phyloP scores from a whole-genome alignment of 2,329 filamentous ascomycete genomes.

The Penicillium sp. region DNA sequence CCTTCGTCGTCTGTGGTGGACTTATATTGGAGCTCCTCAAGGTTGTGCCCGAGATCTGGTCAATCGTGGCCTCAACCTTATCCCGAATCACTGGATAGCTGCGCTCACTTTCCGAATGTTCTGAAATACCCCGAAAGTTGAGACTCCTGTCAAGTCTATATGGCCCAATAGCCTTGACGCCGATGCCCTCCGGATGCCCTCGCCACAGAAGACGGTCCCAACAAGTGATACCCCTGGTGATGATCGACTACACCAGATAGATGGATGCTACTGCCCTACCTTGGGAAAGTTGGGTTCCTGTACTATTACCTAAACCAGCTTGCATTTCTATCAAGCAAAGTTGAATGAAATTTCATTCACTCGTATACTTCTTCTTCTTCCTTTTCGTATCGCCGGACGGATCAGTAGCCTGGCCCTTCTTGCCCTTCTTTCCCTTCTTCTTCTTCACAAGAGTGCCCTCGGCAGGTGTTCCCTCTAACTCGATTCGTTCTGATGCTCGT shows the following conservation, averaged over 20 bases:
- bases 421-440: conserved; percentile 39
- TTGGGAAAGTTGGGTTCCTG: neutral
- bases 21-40: conserved; percentile 59
- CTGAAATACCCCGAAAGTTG: conserved; percentile 12
- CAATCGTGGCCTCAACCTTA: conserved; percentile 30
- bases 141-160: neutral
- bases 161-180: neutral
- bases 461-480: conserved; percentile 49
- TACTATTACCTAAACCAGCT: neutral
- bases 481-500: conserved; percentile 48
- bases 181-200: neutral
- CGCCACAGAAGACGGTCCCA: neutral
- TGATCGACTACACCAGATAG: neutral
- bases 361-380: conserved; percentile 19
- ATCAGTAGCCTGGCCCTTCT: conserved; percentile 15
- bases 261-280: neutral
- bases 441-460: conserved; percentile 58
- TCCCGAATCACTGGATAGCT: conserved; percentile 22
- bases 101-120: neutral
- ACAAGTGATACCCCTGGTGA: neutral
- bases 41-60: conserved; percentile 44
- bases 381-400: conserved; percentile 6
- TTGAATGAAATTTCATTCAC: neutral
- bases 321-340: neutral
- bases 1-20: conserved; percentile 64